phyloP scores from a whole-genome alignment of 1,139 yeast species.

The Blastobotrys arbuscula region DNA sequence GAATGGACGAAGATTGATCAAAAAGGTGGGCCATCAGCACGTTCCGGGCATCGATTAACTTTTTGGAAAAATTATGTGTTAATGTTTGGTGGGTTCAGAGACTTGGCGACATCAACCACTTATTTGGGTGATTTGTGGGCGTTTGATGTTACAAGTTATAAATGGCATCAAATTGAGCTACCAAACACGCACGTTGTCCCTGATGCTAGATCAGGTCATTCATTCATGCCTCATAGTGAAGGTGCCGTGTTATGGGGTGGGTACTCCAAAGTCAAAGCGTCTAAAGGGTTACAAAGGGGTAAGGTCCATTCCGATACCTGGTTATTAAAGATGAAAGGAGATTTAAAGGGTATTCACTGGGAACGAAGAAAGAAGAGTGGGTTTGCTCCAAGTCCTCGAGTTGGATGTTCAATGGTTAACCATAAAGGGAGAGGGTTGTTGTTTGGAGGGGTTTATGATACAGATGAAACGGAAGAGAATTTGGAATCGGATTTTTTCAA shows the following conservation, averaged over 20 bases:
- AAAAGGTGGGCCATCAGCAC: constrained; percentile 73
- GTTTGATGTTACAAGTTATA: constrained; percentile 81
- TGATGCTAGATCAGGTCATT: constrained; percentile 92
- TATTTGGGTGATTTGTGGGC: constrained; percentile 87
- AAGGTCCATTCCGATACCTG: constrained; percentile 86
- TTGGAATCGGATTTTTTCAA: constrained; percentile 82
- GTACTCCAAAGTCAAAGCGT: constrained; percentile 86
- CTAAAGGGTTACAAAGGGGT: constrained; percentile 85
- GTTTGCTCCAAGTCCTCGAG: constrained; percentile 83
- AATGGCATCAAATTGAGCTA: constrained; percentile 86
- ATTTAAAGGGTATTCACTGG: constrained; percentile 74
- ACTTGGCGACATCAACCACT: constrained; percentile 75
- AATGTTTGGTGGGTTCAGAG: constrained; percentile 89
- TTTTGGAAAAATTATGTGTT: constrained; percentile 87
- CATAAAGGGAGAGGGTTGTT: constrained; percentile 91
- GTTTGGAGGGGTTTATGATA: constrained; percentile 95
- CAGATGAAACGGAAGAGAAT: constrained; percentile 90
- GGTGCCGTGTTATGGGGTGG: constrained; percentile 93
- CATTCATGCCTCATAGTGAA: constrained; percentile 72
- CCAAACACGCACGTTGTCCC: constrained; percentile 79
- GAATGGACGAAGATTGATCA: constrained; percentile 88
- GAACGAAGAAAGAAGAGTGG: constrained; percentile 89
- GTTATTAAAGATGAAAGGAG: constrained; percentile 82
- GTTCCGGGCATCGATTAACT: constrained; percentile 90
- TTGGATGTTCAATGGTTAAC: constrained; percentile 85